A percentile compares a stretch with the other conserved stretches of the same genome.
phyloP scores from a whole-genome alignment of 805 yeast species.

The Pichia phayaonensis region DNA sequence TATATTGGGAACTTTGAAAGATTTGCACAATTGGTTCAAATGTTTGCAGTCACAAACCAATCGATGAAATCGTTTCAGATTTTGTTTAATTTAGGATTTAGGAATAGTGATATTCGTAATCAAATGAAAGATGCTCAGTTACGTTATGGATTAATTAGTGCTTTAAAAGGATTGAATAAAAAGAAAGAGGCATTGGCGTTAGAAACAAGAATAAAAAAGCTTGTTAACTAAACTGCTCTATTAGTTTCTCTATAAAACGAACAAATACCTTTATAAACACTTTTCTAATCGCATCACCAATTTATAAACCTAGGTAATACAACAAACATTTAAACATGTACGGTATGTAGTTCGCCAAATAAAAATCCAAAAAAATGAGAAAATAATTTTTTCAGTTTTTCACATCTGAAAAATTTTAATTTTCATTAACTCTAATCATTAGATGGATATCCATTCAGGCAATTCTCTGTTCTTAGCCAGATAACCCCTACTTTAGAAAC shows the following conservation, averaged over 20 bases:
- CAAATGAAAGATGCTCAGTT: constrained; percentile 1
- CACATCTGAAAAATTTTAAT: neutral
- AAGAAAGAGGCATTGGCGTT: constrained; percentile 1
- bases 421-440: no score
- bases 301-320: neutral
- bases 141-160: constrained; percentile 1
- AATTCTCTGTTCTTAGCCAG: neutral
- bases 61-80: neutral
- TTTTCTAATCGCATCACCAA: neutral
- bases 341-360: neutral
- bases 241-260: no score
- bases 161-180: neutral
- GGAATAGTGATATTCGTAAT: neutral
- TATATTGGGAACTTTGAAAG: constrained; percentile 5
- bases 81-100: constrained; percentile 1
- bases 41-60: constrained; percentile 7
- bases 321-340: no score
- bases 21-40: constrained; percentile 6
- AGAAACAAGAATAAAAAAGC: neutral
- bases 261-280: neutral
- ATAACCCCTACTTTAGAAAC: neutral
- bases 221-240: neutral
- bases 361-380: neutral
- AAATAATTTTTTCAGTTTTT: no score
- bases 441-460: no score